Evolutionary conservation across 2,329 filamentous ascomycete species (phyloP).

Genomic region (Neopestalotiopsis sp.): DNA sequence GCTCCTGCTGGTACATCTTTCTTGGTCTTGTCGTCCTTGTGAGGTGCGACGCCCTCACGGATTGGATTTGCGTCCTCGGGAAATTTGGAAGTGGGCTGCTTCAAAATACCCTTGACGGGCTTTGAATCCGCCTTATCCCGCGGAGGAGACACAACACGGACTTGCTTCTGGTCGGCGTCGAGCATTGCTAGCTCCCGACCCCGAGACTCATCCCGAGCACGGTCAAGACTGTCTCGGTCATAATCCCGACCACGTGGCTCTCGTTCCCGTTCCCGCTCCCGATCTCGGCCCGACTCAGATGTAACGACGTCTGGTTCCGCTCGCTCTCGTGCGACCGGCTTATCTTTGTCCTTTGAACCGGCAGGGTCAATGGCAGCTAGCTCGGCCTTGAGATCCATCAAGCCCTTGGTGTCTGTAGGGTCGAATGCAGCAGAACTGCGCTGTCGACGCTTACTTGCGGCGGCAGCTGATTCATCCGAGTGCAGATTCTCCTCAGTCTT

Average conservation of each 20-base stretch:
- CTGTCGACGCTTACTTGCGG: constrained; percentile 42
- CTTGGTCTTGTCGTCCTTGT: constrained; percentile 81
- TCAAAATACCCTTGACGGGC: constrained; percentile 83
- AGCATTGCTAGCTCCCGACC: constrained; percentile 46
- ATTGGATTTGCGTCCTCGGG: constrained; percentile 85
- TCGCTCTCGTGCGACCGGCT: constrained; percentile 23
- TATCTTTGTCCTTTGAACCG: constrained; percentile 29
- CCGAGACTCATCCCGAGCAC: constrained; percentile 40
- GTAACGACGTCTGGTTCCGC: constrained; percentile 20
- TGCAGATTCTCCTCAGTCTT: constrained; percentile 26
- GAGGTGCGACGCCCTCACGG: constrained; percentile 89
- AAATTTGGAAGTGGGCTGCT: constrained; percentile 80
- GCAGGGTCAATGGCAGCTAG: constrained; percentile 47
- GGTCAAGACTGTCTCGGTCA: neutral
- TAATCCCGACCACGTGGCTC: neutral
- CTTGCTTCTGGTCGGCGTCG: constrained; percentile 47
- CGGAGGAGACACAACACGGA: constrained; percentile 78
- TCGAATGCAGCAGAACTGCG: constrained; percentile 52
- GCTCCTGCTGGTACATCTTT: constrained; percentile 79
- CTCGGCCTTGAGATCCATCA: constrained; percentile 57
- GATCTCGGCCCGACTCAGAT: constrained; percentile 17
- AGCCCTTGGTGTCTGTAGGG: constrained; percentile 56
- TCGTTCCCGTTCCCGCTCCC: neutral
- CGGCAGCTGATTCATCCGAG: constrained; percentile 45
- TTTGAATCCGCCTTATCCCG: constrained; percentile 68